phyloP scores from a whole-genome alignment of 257 asterid species.

The Henckelia pumila region DNA sequence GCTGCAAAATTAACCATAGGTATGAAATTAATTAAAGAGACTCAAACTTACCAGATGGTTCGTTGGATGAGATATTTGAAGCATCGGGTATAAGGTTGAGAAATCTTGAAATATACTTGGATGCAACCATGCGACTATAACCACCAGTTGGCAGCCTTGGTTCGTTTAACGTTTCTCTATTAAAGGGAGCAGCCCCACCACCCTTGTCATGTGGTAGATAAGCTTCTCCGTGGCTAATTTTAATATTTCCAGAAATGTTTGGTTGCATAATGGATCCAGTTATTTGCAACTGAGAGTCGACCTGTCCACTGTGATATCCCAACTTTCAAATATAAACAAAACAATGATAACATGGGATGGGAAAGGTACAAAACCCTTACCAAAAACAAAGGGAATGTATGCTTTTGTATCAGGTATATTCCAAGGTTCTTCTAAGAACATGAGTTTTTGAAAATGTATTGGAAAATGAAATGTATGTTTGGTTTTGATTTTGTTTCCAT shows the following conservation, averaged over 20 bases:
- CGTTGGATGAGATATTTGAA: slow-evolving; percentile 51
- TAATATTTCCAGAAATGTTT: slow-evolving; percentile 89
- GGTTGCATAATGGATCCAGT: slow-evolving; percentile 97
- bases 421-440: not conserved
- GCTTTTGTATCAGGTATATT: not conserved
- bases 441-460: not conserved
- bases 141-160: slow-evolving; percentile 58
- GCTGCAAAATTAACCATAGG: slow-evolving; percentile 3
- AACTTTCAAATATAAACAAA: slow-evolving; percentile 30
- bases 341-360: slow-evolving; percentile 5
- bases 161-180: slow-evolving; percentile 47
- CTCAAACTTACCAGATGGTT: slow-evolving; percentile 68
- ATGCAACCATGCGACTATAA: slow-evolving; percentile 81
- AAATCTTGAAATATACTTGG: slow-evolving; percentile 89
- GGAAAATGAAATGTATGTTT: no score
- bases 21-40: slow-evolving; percentile 14
- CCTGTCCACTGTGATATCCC: slow-evolving; percentile 81
- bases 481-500: not conserved
- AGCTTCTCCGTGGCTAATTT: slow-evolving; percentile 94
- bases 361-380: not conserved
- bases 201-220: slow-evolving; percentile 98
- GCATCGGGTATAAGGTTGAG: slow-evolving; percentile 80
- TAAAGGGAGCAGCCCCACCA: slow-evolving; percentile 77
- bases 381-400: no score
- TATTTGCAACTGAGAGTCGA: slow-evolving; percentile 87